These are phyloP conservation scores for Anthoceros angustus DNA, from an alignment of 225 moss, liverwort and hornwort genomes.

Conservation along the genomic window DNA sequence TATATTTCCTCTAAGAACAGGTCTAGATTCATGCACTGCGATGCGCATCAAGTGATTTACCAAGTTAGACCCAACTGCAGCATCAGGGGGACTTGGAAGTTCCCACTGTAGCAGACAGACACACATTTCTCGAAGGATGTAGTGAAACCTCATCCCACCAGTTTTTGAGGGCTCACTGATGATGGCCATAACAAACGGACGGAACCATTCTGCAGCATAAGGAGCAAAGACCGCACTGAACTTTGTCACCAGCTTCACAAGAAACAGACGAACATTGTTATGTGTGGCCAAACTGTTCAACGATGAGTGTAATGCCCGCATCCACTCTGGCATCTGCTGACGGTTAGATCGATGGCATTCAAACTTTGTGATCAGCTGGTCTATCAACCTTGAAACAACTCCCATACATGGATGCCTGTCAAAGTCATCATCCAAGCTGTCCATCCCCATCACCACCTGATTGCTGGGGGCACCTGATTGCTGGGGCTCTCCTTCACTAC, in stretches of 20 bases:
- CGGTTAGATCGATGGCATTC: slow-evolving; percentile 20
- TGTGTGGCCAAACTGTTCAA: slow-evolving; percentile 64
- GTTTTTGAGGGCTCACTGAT: slow-evolving; percentile 51
- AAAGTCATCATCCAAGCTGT: slow-evolving; percentile 65
- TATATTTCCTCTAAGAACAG: slow-evolving; percentile 67
- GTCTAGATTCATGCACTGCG: slow-evolving; percentile 55
- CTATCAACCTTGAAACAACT: slow-evolving; percentile 48
- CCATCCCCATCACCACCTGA: slow-evolving; percentile 24
- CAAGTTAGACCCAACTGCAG: slow-evolving; percentile 39
- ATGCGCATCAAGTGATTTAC: slow-evolving; percentile 59
- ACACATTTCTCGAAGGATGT: slow-evolving; percentile 89
- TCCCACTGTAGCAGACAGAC: slow-evolving; percentile 73
- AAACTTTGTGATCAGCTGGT: slow-evolving; percentile 43
- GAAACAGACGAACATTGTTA: slow-evolving; percentile 72
- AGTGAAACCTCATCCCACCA: slow-evolving; percentile 72
- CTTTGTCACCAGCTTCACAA: slow-evolving; percentile 61
- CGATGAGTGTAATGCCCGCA: slow-evolving; percentile 55
- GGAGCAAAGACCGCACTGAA: slow-evolving; percentile 57
- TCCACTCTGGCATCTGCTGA: slow-evolving; percentile 77
- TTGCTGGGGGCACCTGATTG: background rate
- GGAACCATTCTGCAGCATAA: slow-evolving; percentile 44
- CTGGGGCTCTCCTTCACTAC: background rate
- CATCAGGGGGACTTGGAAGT: slow-evolving; percentile 33
- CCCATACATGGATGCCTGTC: slow-evolving; percentile 84
- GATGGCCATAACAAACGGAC: slow-evolving; percentile 53